Conservation (phyloP, 2,329 filamentous ascomycete species). For the Emmonsiellopsis sp. region DNA sequence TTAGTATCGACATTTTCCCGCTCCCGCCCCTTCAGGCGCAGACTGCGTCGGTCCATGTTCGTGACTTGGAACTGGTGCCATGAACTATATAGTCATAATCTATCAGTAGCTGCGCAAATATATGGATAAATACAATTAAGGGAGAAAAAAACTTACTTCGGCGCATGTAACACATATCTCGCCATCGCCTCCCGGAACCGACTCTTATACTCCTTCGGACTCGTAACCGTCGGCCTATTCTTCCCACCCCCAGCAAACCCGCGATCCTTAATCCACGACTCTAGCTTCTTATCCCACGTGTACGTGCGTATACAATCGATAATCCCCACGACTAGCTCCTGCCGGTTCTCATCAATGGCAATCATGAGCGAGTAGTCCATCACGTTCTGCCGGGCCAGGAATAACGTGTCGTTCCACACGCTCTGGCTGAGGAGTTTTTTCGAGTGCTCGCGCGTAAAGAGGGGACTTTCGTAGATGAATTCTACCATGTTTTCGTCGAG, state of each 20-base stretch:
- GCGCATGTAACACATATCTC: conserved; percentile 54
- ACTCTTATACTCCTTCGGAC: conserved; percentile 94
- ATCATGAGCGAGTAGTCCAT: conserved; percentile 99
- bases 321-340: conserved; percentile 92
- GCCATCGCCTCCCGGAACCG: conserved; percentile 96
- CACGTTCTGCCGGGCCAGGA: conserved; percentile 87
- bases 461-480: conserved; percentile 93
- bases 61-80: conserved; percentile 12
- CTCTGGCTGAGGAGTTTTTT: conserved; percentile 86
- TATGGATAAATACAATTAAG: background rate
- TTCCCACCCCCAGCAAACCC: conserved; percentile 73
- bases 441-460: conserved; percentile 91
- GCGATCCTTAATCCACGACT: conserved; percentile 98
- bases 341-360: conserved; percentile 79
- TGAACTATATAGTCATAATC: conserved; percentile 6
- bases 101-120: background rate
- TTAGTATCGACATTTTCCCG: conserved; percentile 3
- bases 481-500: conserved; percentile 99
- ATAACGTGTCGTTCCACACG: conserved; percentile 96
- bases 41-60: conserved; percentile 1
- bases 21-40: conserved; percentile 2
- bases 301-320: conserved; percentile 98
- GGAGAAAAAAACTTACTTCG: conserved; percentile 28
- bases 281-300: conserved; percentile 99
- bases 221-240: conserved; percentile 85